These are phyloP conservation scores for Candida pseudofarinosa DNA, from an alignment of 805 yeast species.

Conservation along the genomic window DNA sequence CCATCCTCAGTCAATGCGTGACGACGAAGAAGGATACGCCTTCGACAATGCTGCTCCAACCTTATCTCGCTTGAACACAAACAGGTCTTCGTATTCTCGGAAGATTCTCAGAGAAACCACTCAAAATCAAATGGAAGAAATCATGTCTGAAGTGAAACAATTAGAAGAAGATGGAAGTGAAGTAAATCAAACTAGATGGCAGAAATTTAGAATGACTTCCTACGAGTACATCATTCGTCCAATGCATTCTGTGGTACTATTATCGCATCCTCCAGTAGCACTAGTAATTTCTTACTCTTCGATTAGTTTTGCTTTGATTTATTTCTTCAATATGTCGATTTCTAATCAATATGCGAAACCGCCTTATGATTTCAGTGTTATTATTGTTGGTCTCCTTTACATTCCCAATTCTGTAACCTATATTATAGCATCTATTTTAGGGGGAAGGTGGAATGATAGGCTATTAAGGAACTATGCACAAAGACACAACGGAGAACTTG, in stretches of 20 bases:
- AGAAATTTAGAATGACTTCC: slow-evolving; percentile 20
- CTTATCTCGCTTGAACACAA: slow-evolving; percentile 33
- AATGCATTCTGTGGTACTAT: slow-evolving; percentile 52
- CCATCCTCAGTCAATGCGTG: neutral
- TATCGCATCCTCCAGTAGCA: slow-evolving; percentile 71
- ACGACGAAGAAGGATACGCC: slow-evolving; percentile 25
- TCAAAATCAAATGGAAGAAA: slow-evolving; percentile 14
- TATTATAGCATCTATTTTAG: slow-evolving; percentile 68
- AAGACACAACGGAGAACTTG: slow-evolving; percentile 57
- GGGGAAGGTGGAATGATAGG: slow-evolving; percentile 76
- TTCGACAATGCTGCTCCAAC: slow-evolving; percentile 40
- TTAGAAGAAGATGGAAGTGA: slow-evolving; percentile 5
- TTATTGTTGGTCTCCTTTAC: slow-evolving; percentile 70
- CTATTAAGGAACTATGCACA: slow-evolving; percentile 50
- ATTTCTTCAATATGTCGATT: slow-evolving; percentile 71
- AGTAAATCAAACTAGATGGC: slow-evolving; percentile 8
- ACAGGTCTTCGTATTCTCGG: slow-evolving; percentile 28
- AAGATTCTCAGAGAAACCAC: slow-evolving; percentile 18
- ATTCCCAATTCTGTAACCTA: slow-evolving; percentile 82
- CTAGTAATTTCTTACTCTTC: slow-evolving; percentile 64
- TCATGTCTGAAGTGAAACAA: slow-evolving; percentile 6
- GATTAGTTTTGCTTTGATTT: slow-evolving; percentile 65
- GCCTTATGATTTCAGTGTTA: slow-evolving; percentile 67
- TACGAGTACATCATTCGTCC: slow-evolving; percentile 58
- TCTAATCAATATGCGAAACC: slow-evolving; percentile 54